These are phyloP conservation scores for Phylloporus arenicola DNA, from an alignment of 768 basidiomycete genomes.

Conservation along the genomic window DNA sequence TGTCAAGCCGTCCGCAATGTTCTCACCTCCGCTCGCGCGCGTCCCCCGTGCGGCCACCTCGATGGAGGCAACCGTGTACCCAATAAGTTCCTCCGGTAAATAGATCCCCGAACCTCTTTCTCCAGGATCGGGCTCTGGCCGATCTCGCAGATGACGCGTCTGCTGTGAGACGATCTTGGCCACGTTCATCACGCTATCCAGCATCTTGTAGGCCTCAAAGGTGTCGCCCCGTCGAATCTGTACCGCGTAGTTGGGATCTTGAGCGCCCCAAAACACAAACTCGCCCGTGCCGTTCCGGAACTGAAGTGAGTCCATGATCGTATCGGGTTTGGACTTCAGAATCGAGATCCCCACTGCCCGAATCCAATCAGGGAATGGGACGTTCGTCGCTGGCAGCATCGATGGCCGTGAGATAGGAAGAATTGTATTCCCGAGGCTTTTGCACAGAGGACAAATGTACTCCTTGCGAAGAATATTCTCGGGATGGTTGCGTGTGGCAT, in stretches of 20 bases:
- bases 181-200: conserved; percentile 79
- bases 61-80: conserved; percentile 78
- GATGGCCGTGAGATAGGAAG: conserved; percentile 68
- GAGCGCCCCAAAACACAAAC: conserved; percentile 84
- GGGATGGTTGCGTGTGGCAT: conserved; percentile 89
- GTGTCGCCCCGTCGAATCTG: conserved; percentile 51
- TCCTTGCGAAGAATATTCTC: conserved; percentile 92
- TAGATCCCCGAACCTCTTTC: conserved; percentile 85
- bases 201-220: conserved; percentile 68
- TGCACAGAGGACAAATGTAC: conserved; percentile 95
- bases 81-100: conserved; percentile 85
- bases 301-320: conserved; percentile 64
- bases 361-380: conserved; percentile 85
- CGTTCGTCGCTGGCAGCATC: conserved; percentile 38
- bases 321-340: conserved; percentile 76
- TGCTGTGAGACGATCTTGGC: conserved; percentile 80
- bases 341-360: conserved; percentile 85
- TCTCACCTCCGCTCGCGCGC: conserved; percentile 36
- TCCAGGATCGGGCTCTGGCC: conserved; percentile 61
- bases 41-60: conserved; percentile 78
- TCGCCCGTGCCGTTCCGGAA: conserved; percentile 79
- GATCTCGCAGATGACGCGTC: conserved; percentile 73
- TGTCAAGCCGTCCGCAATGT: conserved; percentile 58
- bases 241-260: conserved; percentile 64
- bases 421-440: conserved; percentile 91